Base-by-base conservation (phyloP, 805 yeast genomes). In the Myxozyma kluyveri region DNA sequence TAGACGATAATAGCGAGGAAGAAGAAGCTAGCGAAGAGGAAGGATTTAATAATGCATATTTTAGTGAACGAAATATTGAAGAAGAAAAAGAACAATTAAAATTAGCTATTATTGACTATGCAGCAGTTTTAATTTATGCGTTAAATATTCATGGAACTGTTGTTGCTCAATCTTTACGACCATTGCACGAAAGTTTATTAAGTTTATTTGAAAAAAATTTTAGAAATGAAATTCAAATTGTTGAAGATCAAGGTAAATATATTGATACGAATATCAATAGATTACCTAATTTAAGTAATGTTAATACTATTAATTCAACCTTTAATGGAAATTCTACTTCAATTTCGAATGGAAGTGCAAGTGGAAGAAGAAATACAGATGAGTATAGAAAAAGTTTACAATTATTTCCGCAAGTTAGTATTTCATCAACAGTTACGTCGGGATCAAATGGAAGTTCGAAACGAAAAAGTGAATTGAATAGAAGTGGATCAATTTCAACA, bases 141-240 rank as follows among this genome's bases (percentile, higher is more conserved):
- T 73, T 88, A 52, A 72, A 75, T 19, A 73, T 87, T 42, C 96
- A 88, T 65, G 86, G 82, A 1, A 75, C 78, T 59, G 71, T 86
- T 52, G 75, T 86, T 14, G 80, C 86, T 1, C 64, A 73, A 1
- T 64, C 73, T 10, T 72, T 87, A 72, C 76, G 71, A 59, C 76
- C 78, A 1, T 77, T 87, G 21, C 96, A 88, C 63, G 78, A 77
- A n/a, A 76, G 82, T 12, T 72, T 88, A 69, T 76, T 81, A 35
- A 78, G 75, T 31, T 68, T 88, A 51, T 87, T 79, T 70, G 75
- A 74, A 58, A 77, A 77, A 69, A 86, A 88, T 65, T 88, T 88
- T 68, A 71, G 72, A 24, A 75, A 71, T 4, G 96, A 88, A 60
- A 82, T 89, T 36, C 24, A 27, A 18, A 17, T 37, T 4, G 10